Base-by-base conservation (phyloP, 2,329 filamentous ascomycete genomes). In the Sclerotiophoma versabilis region DNA sequence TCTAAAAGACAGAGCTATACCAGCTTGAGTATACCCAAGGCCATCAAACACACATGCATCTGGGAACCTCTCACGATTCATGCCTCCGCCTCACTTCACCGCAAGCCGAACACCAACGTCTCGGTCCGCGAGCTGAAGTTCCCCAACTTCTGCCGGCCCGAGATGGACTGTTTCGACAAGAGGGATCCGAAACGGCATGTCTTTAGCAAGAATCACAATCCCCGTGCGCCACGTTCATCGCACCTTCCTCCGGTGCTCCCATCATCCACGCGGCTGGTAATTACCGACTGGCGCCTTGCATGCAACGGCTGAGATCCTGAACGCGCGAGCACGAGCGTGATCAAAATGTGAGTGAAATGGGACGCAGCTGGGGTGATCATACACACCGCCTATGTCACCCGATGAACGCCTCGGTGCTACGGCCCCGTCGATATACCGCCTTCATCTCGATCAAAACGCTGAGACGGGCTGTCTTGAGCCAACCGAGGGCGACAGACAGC, bases 191-290 rank as follows among this genome's bases (percentile, higher is more conserved):
- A 15, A 22, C 20, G 19, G 34, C 25, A 32, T 26, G 9, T 29
- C 20, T 29, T 19, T 38, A 30, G 25, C 11, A 27, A 12, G 12
- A 27, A 34, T 43, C 20, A 14, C 29, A 19, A 42, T 17, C 49
- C 49, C 29, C 42, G 32, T 22, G 15, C 37, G 49, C 49, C 49
- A 52, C 43, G 25, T 30, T 45, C 17, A 9, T 32, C 30, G 26
- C 51, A 54, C 45, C 33, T 34, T 45, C 39, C 45, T 30, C 26
- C 5, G 20, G 33, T 5, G 23, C 45, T 29, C 38, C 43, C 49
- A 42, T 29, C 26, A 45, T 39, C 51, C 51, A 49, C 44, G 51
- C 51, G 39, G 51, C 39, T 45, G 45, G 45, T 54, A 54, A 49
- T 45, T 29, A 45, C 45, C 45, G 33, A 30, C 50, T 20, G 27